Percentiles rank a stretch among this genome's conserved stretches.
Evolutionary conservation across 495 filamentous ascomycete genomes (phyloP).

Genomic region (Daldinia decipiens): DNA sequence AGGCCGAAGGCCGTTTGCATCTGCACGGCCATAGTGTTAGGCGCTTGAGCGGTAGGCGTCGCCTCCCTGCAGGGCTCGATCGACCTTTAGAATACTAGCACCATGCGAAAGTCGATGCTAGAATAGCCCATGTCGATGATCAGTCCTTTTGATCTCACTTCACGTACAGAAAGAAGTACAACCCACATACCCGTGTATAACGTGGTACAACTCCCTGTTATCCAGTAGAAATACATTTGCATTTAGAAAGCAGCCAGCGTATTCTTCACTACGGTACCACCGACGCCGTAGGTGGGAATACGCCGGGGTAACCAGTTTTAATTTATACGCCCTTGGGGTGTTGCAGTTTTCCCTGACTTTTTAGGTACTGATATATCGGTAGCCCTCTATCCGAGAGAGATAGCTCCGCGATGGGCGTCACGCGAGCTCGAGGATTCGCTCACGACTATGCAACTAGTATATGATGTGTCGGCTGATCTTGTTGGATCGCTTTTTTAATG

Average conservation of each 20-base stretch:
- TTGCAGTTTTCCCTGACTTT: background rate
- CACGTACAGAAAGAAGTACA: slow-evolving; percentile 34
- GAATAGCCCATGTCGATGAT: slow-evolving; percentile 41
- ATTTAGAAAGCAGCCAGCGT: background rate
- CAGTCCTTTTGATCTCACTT: slow-evolving; percentile 34
- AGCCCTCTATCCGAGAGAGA: slow-evolving; percentile 13
- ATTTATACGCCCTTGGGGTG: slow-evolving; percentile 3
- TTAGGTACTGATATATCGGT: slow-evolving; percentile 1
- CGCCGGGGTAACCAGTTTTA: background rate
- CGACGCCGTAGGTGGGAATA: background rate
- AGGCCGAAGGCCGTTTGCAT: slow-evolving; percentile 27
- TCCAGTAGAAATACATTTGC: slow-evolving; percentile 1
- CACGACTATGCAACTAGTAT: slow-evolving; percentile 3
- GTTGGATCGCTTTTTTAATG: slow-evolving; percentile 14
- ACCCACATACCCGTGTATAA: slow-evolving; percentile 18
- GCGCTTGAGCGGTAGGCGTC: slow-evolving; percentile 3
- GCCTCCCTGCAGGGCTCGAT: slow-evolving; percentile 37
- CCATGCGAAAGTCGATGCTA: slow-evolving; percentile 35
- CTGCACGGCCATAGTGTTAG: slow-evolving; percentile 15
- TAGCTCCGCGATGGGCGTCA: slow-evolving; percentile 1
- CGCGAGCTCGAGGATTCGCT: slow-evolving; percentile 6
- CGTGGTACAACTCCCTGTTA: slow-evolving; percentile 19
- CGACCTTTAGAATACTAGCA: slow-evolving; percentile 29
- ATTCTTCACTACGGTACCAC: background rate
- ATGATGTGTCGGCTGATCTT: slow-evolving; percentile 13